Evolutionary conservation across 2,329 filamentous ascomycete genomes (phyloP).

Genomic region (Stachybotrys chartarum): DNA sequence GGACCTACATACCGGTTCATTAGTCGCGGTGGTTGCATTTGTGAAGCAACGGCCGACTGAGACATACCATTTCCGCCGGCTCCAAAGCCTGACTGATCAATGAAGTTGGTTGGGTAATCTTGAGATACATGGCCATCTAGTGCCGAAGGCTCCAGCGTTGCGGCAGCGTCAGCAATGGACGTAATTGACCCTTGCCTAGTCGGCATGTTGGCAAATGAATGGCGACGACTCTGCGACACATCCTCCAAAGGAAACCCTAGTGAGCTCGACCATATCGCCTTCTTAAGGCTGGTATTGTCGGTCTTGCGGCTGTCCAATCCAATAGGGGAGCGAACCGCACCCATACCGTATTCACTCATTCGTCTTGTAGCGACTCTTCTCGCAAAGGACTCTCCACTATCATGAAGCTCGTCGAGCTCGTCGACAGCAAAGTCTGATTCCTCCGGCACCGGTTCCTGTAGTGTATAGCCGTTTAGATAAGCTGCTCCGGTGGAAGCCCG

Average conservation of each 20-base stretch:
- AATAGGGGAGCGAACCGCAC: slow-evolving; percentile 39
- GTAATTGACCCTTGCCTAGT: slow-evolving; percentile 58
- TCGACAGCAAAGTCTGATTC: slow-evolving; percentile 68
- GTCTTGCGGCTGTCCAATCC: slow-evolving; percentile 54
- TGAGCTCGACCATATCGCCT: slow-evolving; percentile 64
- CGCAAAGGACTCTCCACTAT: slow-evolving; percentile 37
- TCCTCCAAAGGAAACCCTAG: slow-evolving; percentile 60
- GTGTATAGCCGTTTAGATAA: slow-evolving; percentile 50
- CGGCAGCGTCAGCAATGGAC: slow-evolving; percentile 46
- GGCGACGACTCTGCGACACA: slow-evolving; percentile 66
- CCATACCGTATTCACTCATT: slow-evolving; percentile 50
- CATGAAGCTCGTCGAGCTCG: slow-evolving; percentile 57
- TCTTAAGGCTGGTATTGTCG: slow-evolving; percentile 53
- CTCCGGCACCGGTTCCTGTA: slow-evolving; percentile 54
- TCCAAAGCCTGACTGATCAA: slow-evolving; percentile 29
- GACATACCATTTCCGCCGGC: slow-evolving; percentile 33
- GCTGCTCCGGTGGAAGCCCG: slow-evolving; percentile 49
- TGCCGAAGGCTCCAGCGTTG: slow-evolving; percentile 36
- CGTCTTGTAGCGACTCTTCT: slow-evolving; percentile 41
- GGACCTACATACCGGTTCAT: slow-evolving; percentile 5
- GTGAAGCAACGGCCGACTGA: not conserved
- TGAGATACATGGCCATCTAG: slow-evolving; percentile 36
- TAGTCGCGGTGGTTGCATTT: not conserved
- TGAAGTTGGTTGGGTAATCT: slow-evolving; percentile 33
- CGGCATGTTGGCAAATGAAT: slow-evolving; percentile 69